Conservation (phyloP, 768 basidiomycete species). For the Macrocybe gigantea region DNA sequence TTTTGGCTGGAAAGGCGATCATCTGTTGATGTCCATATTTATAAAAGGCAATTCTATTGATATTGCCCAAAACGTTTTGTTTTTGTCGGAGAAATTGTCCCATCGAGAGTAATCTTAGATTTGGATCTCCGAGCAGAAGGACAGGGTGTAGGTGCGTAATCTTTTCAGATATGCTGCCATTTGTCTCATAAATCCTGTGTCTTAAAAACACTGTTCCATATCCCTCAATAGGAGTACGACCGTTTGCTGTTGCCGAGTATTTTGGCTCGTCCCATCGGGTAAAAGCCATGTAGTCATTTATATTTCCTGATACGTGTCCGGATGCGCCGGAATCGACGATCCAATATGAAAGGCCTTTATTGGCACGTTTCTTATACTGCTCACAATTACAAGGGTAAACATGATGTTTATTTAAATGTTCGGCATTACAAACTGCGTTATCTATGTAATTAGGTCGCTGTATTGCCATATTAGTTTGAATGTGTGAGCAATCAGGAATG, state of each 20-base stretch:
- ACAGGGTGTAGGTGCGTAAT: background rate
- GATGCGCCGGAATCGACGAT: constrained; percentile 1
- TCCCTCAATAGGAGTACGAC: no score
- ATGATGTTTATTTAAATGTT: no score
- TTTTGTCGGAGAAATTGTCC: background rate
- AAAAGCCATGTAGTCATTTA: background rate
- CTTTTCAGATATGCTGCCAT: background rate
- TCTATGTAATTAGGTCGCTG: no score
- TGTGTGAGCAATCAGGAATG: no score
- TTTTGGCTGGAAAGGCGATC: background rate
- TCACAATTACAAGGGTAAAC: background rate
- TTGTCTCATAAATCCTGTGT: background rate
- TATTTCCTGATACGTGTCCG: background rate
- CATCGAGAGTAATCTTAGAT: background rate
- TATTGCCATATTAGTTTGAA: no score
- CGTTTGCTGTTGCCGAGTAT: no score
- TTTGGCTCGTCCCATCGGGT: no score
- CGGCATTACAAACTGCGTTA: no score
- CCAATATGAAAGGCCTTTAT: background rate
- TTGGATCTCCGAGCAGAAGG: background rate
- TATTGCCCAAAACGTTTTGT: background rate
- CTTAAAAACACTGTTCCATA: background rate
- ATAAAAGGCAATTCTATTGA: background rate
- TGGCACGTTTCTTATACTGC: background rate
- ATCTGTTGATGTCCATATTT: background rate